These are phyloP conservation scores for Amylostereum chailletii DNA, from an alignment of 1,284 basidiomycete genomes.

Conservation along the genomic window DNA sequence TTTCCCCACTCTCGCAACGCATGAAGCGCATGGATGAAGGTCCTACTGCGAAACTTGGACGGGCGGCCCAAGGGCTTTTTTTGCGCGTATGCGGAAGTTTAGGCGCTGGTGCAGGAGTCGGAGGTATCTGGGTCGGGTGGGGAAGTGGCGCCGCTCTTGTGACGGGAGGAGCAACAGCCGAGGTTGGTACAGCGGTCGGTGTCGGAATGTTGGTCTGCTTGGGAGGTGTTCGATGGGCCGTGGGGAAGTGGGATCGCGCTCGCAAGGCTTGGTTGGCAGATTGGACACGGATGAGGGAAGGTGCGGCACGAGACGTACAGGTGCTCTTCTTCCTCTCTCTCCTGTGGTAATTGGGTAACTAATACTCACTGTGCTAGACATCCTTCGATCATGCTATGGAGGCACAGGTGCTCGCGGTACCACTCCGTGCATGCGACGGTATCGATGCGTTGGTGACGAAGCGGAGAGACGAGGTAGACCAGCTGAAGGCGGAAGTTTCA, in stretches of 20 bases:
- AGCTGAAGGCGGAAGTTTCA: constrained; percentile 32
- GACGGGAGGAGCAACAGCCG: constrained; percentile 33
- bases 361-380: neutral
- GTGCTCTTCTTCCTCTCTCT: constrained; percentile 27
- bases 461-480: constrained; percentile 35
- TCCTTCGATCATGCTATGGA: constrained; percentile 37
- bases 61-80: constrained; percentile 55
- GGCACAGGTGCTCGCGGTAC: constrained; percentile 29
- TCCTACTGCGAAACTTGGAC: constrained; percentile 57
- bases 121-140: constrained; percentile 24
- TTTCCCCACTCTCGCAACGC: constrained; percentile 46
- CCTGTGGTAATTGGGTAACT: neutral
- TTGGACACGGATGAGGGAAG: constrained; percentile 60
- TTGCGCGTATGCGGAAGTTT: constrained; percentile 42
- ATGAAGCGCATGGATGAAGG: constrained; percentile 48
- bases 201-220: constrained; percentile 48
- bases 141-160: constrained; percentile 47
- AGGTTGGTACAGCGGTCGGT: constrained; percentile 52
- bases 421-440: constrained; percentile 25
- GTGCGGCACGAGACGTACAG: constrained; percentile 65
- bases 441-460: constrained; percentile 31
- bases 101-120: constrained; percentile 16
- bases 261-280: constrained; percentile 70
- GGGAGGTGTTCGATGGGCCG: constrained; percentile 54
- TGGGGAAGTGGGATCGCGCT: constrained; percentile 64